Base-by-base conservation (phyloP, 768 basidiomycete genomes). In the Naganishia friedmannii region DNA sequence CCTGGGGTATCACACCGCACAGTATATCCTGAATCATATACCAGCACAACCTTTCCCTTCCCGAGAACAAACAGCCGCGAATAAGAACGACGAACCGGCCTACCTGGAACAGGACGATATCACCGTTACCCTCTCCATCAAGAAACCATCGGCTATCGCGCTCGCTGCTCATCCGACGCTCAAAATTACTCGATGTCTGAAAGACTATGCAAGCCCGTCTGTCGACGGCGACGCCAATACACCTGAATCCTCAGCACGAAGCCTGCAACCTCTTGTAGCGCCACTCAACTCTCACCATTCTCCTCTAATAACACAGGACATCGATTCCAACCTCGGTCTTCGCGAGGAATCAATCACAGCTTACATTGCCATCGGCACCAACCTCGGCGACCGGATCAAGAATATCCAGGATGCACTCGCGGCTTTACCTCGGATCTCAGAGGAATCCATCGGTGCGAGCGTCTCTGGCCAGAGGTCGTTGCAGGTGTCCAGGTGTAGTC, bases 351-450 rank as follows among this genome's bases (percentile, higher is more conserved):
- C 34, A 5, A 37, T 68, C 54, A 68, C 37, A 5, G 89, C 84
- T 3, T 88, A 88, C 10, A 85, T 98, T 42, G 92, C 91, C 0
- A 80, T 98, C 0, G 95, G 95, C 0, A 90, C 93, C 4, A 98
- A 98, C 77, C 84, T 97, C 0, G 93, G 92, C 0, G 92, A 96
- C 80, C 84, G 90, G 7, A 89, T 92, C 73, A 84, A 84, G 28
- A 90, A 96, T 77, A 89, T 98, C 72, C 88, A 90, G 74, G 82
- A 83, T 42, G 92, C 94, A 0, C 83, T 97, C 8, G 85, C 87
- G 21, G 26, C 46, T 29, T 45, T 71, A 3, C 57, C 68, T 15
- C 39, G 57, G 34, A 58, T 69, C 8, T 37, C 46, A 3, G 90
- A 92, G 76, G 76, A 80, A 12, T 66, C 39, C 46, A 70, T 67